Conservation (phyloP, 345 rosid species). For the Reutealis trisperma region DNA sequence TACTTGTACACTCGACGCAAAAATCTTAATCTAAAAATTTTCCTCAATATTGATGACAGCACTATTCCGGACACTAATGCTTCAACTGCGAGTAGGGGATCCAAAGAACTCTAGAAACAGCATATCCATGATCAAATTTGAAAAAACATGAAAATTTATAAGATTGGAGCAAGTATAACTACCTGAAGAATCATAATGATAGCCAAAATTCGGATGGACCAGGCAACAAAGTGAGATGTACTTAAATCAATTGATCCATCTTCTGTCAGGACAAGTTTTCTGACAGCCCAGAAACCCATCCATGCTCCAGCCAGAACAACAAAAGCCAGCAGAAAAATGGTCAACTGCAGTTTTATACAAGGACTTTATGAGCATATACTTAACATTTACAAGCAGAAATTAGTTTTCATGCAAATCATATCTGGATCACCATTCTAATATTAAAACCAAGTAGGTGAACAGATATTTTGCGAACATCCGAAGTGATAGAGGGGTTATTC, state of each 20-base stretch:
- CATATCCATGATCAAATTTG: constrained; percentile 6
- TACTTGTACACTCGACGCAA: constrained; percentile 54
- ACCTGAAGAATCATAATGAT: constrained; percentile 83
- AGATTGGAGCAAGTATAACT: constrained; percentile 6
- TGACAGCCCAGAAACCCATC: constrained; percentile 94
- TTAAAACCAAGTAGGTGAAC: neutral
- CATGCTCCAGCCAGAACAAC: constrained; percentile 83
- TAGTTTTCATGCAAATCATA: neutral
- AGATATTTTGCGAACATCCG: neutral
- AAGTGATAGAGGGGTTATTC: neutral
- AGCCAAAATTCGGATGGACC: constrained; percentile 75
- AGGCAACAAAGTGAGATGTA: constrained; percentile 73
- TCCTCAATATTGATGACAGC: constrained; percentile 46
- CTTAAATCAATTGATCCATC: constrained; percentile 80
- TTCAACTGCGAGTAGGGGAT: constrained; percentile 72
- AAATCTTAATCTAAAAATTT: constrained; percentile 45
- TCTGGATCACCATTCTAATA: neutral
- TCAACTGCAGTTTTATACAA: constrained; percentile 50
- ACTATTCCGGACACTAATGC: constrained; percentile 56
- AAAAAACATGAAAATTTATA: neutral
- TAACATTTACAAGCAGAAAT: neutral
- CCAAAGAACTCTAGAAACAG: constrained; percentile 71
- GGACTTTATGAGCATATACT: constrained; percentile 3
- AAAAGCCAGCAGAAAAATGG: constrained; percentile 69
- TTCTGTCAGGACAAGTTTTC: constrained; percentile 72